Percentiles rank a stretch among this genome's conserved stretches.
phyloP scores from a whole-genome alignment of 163 green algal genomes.

The Trebouxia gelatinosa region DNA sequence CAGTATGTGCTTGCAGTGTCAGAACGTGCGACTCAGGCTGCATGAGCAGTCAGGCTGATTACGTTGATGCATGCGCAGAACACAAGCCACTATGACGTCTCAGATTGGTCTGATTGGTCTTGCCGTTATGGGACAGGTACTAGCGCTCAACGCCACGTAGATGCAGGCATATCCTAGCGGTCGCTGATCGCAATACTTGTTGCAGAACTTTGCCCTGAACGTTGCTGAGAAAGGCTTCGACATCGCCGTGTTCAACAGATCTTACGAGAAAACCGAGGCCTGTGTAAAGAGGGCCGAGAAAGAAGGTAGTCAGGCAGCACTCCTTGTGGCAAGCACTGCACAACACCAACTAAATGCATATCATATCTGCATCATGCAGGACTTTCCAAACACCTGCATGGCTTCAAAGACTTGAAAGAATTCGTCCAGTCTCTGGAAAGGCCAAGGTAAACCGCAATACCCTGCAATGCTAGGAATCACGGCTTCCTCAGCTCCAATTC shows the following conservation, averaged over 20 bases:
- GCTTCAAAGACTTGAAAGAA: slow-evolving; percentile 88
- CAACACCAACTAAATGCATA: neutral
- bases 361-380: slow-evolving; percentile 44
- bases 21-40: neutral
- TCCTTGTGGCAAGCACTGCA: neutral
- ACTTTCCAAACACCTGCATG: slow-evolving; percentile 71
- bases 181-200: neutral
- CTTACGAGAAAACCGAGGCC: slow-evolving; percentile 90
- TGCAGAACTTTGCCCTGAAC: slow-evolving; percentile 98
- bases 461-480: slow-evolving; percentile 1
- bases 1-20: neutral
- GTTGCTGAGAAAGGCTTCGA: slow-evolving; percentile 96
- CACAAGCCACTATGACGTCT: slow-evolving; percentile 39
- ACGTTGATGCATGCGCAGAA: neutral
- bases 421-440: slow-evolving; percentile 88
- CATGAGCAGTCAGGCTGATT: slow-evolving; percentile 5
- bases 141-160: neutral
- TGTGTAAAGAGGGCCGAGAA: slow-evolving; percentile 86
- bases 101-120: slow-evolving; percentile 93
- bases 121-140: slow-evolving; percentile 97
- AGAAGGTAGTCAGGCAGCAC: slow-evolving; percentile 62
- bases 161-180: neutral
- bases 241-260: slow-evolving; percentile 97
- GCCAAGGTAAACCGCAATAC: slow-evolving; percentile 62
- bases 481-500: too few species aligned